These are phyloP conservation scores for Grigorovia yakushimaensis DNA, from an alignment of 805 yeast genomes.

Conservation along the genomic window DNA sequence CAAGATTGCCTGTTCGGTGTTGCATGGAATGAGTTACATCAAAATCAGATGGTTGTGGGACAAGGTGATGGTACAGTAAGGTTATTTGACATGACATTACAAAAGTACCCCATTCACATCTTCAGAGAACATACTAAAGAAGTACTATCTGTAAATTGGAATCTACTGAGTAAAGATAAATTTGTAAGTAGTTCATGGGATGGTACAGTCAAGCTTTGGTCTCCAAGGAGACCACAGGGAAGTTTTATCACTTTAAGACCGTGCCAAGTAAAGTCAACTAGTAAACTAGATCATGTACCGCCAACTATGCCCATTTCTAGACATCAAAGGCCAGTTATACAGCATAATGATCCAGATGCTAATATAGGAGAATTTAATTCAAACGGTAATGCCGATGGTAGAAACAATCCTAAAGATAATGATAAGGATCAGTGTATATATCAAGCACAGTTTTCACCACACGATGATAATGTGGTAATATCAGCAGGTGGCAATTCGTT, in stretches of 20 bases:
- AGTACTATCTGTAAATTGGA: conserved; percentile 69
- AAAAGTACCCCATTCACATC: conserved; percentile 61
- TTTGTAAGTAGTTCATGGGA: conserved; percentile 89
- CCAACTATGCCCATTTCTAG: conserved; percentile 3
- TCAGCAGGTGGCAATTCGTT: conserved; percentile 66
- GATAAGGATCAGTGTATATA: conserved; percentile 54
- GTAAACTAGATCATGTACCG: conserved; percentile 13
- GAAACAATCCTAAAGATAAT: conserved; percentile 12
- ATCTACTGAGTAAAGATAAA: conserved; percentile 50
- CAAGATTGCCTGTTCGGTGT: conserved; percentile 87
- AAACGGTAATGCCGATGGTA: background rate
- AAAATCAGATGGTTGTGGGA: conserved; percentile 72
- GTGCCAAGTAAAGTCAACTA: conserved; percentile 10
- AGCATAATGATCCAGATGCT: background rate
- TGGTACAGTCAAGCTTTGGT: conserved; percentile 75
- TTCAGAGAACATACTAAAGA: conserved; percentile 72
- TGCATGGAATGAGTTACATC: conserved; percentile 86
- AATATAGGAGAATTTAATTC: background rate
- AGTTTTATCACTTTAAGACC: conserved; percentile 49
- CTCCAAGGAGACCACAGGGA: conserved; percentile 42
- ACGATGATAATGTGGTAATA: conserved; percentile 58
- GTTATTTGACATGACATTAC: conserved; percentile 63
- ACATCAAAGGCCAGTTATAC: background rate
- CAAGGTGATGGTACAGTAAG: conserved; percentile 87
- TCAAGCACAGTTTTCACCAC: conserved; percentile 76